phyloP scores from a whole-genome alignment of 2,329 filamentous ascomycete species.

The Purpureocillium takamizusanense region DNA sequence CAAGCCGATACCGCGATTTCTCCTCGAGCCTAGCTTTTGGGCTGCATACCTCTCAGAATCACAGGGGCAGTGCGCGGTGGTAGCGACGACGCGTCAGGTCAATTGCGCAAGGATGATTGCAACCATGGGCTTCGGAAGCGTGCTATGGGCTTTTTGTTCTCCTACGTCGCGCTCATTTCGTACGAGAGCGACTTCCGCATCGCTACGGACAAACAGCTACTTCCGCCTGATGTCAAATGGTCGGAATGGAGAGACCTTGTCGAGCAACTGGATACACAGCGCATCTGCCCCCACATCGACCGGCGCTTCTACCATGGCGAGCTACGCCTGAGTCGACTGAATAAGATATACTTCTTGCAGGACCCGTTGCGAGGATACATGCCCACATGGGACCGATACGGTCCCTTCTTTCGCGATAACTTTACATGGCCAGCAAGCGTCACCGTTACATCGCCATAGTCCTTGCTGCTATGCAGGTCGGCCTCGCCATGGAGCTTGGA shows the following conservation, averaged over 20 bases:
- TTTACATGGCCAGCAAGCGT: conserved; percentile 28
- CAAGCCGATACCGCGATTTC: conserved; percentile 24
- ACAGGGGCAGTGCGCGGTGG: background rate
- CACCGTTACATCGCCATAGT: conserved; percentile 34
- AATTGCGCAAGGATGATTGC: background rate
- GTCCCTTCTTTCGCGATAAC: conserved; percentile 31
- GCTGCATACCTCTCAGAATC: background rate
- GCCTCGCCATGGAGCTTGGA: conserved; percentile 26
- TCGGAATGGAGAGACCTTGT: conserved; percentile 21
- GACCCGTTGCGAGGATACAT: conserved; percentile 15
- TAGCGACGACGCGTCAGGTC: background rate
- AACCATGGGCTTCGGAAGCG: conserved; percentile 1
- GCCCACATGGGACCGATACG: conserved; percentile 22
- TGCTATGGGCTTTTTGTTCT: conserved; percentile 5
- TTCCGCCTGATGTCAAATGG: conserved; percentile 26
- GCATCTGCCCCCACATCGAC: conserved; percentile 22
- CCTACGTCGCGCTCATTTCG: conserved; percentile 11
- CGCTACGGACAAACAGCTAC: conserved; percentile 19
- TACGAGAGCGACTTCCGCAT: conserved; percentile 26
- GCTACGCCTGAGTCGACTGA: conserved; percentile 24
- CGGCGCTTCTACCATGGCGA: conserved; percentile 31
- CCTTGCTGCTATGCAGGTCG: conserved; percentile 41
- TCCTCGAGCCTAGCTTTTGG: conserved; percentile 17
- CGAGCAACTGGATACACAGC: conserved; percentile 14
- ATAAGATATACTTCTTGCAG: conserved; percentile 28